These are phyloP conservation scores for Scutellaria minor DNA, from an alignment of 257 asterid genomes.

Conservation along the genomic window DNA sequence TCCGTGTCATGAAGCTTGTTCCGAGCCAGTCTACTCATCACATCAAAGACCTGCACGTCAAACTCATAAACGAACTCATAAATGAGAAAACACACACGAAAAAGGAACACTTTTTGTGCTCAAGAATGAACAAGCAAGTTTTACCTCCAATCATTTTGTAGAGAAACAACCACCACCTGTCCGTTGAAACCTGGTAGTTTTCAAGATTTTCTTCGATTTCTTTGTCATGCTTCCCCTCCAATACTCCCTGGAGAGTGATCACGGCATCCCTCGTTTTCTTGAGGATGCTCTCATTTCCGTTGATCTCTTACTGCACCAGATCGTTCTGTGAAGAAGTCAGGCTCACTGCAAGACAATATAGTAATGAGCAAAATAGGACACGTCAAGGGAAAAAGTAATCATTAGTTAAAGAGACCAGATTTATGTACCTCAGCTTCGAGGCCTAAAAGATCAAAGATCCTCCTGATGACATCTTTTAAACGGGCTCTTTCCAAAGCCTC, in stretches of 20 bases:
- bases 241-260: conserved; percentile 77
- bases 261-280: conserved; percentile 88
- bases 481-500: conserved; percentile 97
- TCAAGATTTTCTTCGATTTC: conserved; percentile 78
- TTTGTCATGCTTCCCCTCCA: conserved; percentile 88
- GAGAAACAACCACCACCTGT: conserved; percentile 91
- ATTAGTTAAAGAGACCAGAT: not conserved
- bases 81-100: too few relatives aligned
- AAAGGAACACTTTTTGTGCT: too few relatives aligned
- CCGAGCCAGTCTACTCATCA: conserved; percentile 66
- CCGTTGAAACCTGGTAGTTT: conserved; percentile 65
- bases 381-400: conserved; percentile 1
- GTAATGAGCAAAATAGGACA: conserved; percentile 60
- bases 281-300: conserved; percentile 63
- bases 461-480: conserved; percentile 81
- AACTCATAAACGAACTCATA: too few relatives aligned
- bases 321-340: conserved; percentile 87
- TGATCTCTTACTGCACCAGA: conserved; percentile 67
- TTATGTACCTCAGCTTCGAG: conserved; percentile 80
- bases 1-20: conserved; percentile 43
- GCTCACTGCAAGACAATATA: conserved; percentile 55
- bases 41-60: conserved; percentile 64
- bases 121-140: not conserved
- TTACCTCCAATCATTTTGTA: conserved; percentile 90
- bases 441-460: conserved; percentile 61